Evolutionary conservation across 2,329 filamentous ascomycete genomes (phyloP), one percentile per base, ranked within the genome.

Genomic region (Hypoxylon sp.): DNA sequence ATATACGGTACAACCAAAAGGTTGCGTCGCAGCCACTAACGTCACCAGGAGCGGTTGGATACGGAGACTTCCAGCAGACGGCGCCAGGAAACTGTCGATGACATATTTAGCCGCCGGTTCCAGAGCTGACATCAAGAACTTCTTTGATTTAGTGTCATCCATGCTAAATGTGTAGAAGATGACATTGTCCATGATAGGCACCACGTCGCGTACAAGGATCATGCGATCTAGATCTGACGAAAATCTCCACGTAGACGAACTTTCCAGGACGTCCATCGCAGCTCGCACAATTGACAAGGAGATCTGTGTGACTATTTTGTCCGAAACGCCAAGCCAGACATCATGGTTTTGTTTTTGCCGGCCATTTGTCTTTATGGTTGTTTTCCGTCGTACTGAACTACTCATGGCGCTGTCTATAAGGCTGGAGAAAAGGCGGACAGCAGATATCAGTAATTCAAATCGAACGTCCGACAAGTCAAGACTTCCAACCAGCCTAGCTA

Each of bases 241-340:
- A 77, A 97, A 98, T 72, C 91, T 91, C 96, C 95, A 99, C 4
- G 90, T 93, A 31, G 89, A 88, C 39, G 92, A 92, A 78, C 92
- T 96, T 80, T 97, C 94, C 72, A 97, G 91, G 6, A 97, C 88
- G 75, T 97, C 94, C 24, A 97, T 87, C 70, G 93, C 86, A 1
- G 91, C 90, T 72, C 92, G 90, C 6, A 91, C 90, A 74, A 95
- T 92, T 3, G 91, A 89, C 50, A 91, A 83, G 42, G 93, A 84
- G 17, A 94, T 90, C 52, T 88, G 89, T 48, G 89, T 87, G 72
- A 97, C 87, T 42, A 92, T 87, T 76, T 93, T 91, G 72, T 97
- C 92, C 4, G 94, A 92, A 32, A 93, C 90, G 5, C 91, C 91
- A 39, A 92, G 87, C 81, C 90, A 90, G 64, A 89, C 81, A 68